phyloP scores from a whole-genome alignment of 352 stramenopile species.

The Globisporangium emineosum region DNA sequence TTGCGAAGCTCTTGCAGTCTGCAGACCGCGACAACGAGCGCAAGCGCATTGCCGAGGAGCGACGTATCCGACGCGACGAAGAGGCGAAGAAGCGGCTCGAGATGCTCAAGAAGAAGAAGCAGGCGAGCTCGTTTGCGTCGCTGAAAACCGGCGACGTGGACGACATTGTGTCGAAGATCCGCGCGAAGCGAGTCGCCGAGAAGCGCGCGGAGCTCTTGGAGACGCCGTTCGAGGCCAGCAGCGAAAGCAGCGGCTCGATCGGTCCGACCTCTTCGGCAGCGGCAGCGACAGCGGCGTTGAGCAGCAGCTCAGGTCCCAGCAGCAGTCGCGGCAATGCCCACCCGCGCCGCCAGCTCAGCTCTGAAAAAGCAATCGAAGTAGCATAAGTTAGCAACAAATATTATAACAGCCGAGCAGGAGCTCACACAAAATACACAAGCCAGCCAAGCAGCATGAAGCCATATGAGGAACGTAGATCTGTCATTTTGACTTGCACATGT shows the following conservation, averaged over 20 bases:
- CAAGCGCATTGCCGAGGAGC: conserved; percentile 79
- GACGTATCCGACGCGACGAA: conserved; percentile 66
- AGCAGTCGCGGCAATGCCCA: conserved; percentile 1
- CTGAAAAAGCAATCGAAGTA: conserved; percentile 14
- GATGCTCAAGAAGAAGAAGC: conserved; percentile 80
- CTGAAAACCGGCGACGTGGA: conserved; percentile 81
- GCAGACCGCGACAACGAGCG: conserved; percentile 83
- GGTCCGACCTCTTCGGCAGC: neutral
- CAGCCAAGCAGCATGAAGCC: neutral
- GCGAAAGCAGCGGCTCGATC: neutral
- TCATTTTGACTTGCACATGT: no score
- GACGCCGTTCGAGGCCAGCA: conserved; percentile 16
- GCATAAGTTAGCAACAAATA: conserved; percentile 19
- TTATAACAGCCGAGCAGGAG: neutral
- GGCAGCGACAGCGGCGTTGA: neutral
- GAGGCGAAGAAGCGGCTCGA: conserved; percentile 80
- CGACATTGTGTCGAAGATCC: conserved; percentile 83
- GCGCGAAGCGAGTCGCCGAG: conserved; percentile 72
- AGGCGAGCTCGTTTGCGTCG: conserved; percentile 57
- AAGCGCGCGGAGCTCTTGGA: conserved; percentile 63
- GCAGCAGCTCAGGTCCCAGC: conserved; percentile 4
- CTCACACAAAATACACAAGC: neutral
- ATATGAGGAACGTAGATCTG: no score
- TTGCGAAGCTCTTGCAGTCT: conserved; percentile 76
- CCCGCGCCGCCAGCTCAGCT: conserved; percentile 7